Percentiles rank a stretch among this genome's conserved stretches.
phyloP scores from a whole-genome alignment of 2,329 filamentous ascomycete species.

The Scedosporium boydii region DNA sequence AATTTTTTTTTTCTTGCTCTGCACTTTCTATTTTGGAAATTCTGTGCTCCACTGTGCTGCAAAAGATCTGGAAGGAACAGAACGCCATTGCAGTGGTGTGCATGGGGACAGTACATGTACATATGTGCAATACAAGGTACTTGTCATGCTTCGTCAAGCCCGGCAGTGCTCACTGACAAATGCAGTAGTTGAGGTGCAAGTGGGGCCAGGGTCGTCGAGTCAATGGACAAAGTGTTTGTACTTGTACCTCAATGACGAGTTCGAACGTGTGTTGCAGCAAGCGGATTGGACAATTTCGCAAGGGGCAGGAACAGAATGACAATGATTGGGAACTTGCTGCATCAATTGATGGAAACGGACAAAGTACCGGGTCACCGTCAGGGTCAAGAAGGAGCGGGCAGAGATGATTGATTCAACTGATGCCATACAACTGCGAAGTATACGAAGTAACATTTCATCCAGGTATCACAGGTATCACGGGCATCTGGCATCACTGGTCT shows the following conservation, averaged over 20 bases:
- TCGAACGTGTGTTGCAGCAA: neutral
- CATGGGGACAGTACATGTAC: no score
- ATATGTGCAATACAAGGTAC: no score
- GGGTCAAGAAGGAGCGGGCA: no score
- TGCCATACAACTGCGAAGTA: no score
- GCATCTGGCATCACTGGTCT: no score
- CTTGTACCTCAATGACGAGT: neutral
- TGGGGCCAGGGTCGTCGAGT: neutral
- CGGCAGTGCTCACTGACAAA: no score
- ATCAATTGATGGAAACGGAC: neutral
- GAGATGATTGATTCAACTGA: neutral
- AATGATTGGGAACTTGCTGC: neutral
- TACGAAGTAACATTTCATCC: no score
- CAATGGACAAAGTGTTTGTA: neutral
- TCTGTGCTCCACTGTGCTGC: neutral
- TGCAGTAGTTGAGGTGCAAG: no score
- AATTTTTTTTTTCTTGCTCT: slow-evolving; percentile 5
- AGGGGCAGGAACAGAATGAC: neutral
- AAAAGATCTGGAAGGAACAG: neutral
- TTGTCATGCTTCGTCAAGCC: no score
- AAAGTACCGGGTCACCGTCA: neutral
- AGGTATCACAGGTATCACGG: no score
- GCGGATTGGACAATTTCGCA: neutral
- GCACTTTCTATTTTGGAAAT: neutral
- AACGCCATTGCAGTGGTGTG: neutral